Conservation (phyloP, 2,329 filamentous ascomycete genomes). For the Pseudogymnoascus sp. region DNA sequence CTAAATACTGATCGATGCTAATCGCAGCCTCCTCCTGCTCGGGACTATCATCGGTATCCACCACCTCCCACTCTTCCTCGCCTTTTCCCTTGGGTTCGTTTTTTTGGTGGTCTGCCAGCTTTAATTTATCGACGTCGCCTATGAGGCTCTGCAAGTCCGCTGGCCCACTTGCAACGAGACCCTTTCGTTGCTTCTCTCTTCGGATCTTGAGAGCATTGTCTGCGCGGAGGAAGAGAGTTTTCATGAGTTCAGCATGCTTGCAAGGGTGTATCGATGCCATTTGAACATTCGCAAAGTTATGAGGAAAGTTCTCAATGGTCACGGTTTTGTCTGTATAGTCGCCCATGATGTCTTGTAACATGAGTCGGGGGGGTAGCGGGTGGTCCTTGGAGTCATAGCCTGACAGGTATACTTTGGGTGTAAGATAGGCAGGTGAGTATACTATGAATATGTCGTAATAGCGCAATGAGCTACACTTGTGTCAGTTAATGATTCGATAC, state of each 20-base stretch:
- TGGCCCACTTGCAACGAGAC: too few relatives aligned
- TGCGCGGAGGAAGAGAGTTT: constrained; percentile 87
- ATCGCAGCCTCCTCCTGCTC: constrained; percentile 71
- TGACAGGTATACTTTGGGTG: too few relatives aligned
- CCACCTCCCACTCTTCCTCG: constrained; percentile 59
- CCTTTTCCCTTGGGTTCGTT: constrained; percentile 32
- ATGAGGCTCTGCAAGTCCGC: too few relatives aligned
- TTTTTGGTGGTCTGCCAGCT: too few relatives aligned
- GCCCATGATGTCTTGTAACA: constrained; percentile 96
- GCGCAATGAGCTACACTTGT: too few relatives aligned
- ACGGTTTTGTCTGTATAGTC: constrained; percentile 99
- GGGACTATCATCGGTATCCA: constrained; percentile 49
- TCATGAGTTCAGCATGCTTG: constrained; percentile 97
- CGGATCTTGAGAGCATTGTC: constrained; percentile 87
- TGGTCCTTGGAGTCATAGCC: constrained; percentile 76
- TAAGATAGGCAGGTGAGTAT: too few relatives aligned
- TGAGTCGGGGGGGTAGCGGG: constrained; percentile 71
- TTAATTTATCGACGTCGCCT: too few relatives aligned
- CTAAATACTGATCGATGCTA: constrained; percentile 79
- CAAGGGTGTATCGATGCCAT: constrained; percentile 97
- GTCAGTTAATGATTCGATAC: too few relatives aligned
- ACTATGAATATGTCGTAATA: too few relatives aligned
- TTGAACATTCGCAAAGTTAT: too few relatives aligned
- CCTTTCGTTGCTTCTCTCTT: constrained; percentile 78
- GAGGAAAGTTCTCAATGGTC: constrained; percentile 93